phyloP scores from a whole-genome alignment of 331 rosid genomes.

The Arachis monticola region DNA sequence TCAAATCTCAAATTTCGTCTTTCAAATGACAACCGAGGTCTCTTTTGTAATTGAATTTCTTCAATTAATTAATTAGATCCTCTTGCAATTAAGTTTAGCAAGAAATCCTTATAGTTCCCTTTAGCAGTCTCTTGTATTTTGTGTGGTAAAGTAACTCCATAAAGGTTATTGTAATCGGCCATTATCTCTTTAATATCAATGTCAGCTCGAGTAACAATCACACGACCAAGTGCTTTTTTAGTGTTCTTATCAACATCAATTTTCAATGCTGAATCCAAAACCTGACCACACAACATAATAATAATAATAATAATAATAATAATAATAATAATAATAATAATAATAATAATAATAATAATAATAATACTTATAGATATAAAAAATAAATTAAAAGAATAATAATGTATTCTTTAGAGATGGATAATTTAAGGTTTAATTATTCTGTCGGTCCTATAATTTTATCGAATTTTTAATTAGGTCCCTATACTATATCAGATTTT shows the following conservation, averaged over 20 bases:
- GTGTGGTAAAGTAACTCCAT: constrained; percentile 60
- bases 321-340: no score
- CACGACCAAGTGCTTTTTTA: constrained; percentile 75
- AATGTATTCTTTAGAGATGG: no score
- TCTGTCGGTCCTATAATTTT: no score
- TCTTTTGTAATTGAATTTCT: not conserved
- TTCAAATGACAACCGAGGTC: not conserved
- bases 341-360: no score
- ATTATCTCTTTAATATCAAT: constrained; percentile 70
- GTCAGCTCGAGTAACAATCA: constrained; percentile 81
- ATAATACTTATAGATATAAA: no score
- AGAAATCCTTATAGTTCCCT: constrained; percentile 88
- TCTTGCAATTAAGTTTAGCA: constrained; percentile 68
- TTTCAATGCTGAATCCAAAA: constrained; percentile 63
- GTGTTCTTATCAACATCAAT: constrained; percentile 59
- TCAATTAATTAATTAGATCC: constrained; percentile 42
- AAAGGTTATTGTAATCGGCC: constrained; percentile 52
- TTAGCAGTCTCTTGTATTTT: constrained; percentile 66
- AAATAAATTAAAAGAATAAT: no score
- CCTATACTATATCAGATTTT: no score
- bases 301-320: no score
- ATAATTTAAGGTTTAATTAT: no score
- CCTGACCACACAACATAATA: constrained; percentile 37
- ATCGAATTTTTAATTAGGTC: no score
- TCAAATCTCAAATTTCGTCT: constrained; percentile 8